Conservation (phyloP, 192 early-diverging fungal genomes). For the Dissophora globulifera region DNA sequence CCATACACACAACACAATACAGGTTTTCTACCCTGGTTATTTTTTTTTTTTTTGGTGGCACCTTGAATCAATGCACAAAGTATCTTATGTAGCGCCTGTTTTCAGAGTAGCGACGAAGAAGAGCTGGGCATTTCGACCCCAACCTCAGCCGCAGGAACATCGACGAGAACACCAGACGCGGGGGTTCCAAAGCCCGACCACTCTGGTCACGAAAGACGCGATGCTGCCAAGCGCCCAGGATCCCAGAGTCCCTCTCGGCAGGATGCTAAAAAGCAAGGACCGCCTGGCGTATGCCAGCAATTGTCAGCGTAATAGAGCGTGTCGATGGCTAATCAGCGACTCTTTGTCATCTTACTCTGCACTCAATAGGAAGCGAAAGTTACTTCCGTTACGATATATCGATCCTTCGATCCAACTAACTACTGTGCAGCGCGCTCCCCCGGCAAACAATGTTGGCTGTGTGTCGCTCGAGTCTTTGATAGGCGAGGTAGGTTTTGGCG, state of each 20-base stretch:
- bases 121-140: background rate
- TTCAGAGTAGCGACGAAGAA: conserved; percentile 16
- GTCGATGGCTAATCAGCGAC: background rate
- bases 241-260: too few relatives aligned
- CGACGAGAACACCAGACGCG: background rate
- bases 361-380: background rate
- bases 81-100: too few relatives aligned
- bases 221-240: too few relatives aligned
- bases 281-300: background rate
- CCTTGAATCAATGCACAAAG: too few relatives aligned
- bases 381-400: conserved; percentile 16
- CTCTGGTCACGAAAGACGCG: background rate
- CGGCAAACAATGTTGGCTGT: conserved; percentile 14
- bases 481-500: conserved; percentile 19
- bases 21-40: too few relatives aligned
- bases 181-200: too few relatives aligned
- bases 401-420: conserved; percentile 30
- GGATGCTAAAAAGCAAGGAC: background rate
- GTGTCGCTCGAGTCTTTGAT: conserved; percentile 28
- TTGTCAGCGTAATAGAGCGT: too few relatives aligned
- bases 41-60: conserved; percentile 9
- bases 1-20: background rate
- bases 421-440: conserved; percentile 13
- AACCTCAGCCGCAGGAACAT: background rate
- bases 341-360: background rate